phyloP scores from a whole-genome alignment of 768 basidiomycete species.

The Lactarius vividus region DNA sequence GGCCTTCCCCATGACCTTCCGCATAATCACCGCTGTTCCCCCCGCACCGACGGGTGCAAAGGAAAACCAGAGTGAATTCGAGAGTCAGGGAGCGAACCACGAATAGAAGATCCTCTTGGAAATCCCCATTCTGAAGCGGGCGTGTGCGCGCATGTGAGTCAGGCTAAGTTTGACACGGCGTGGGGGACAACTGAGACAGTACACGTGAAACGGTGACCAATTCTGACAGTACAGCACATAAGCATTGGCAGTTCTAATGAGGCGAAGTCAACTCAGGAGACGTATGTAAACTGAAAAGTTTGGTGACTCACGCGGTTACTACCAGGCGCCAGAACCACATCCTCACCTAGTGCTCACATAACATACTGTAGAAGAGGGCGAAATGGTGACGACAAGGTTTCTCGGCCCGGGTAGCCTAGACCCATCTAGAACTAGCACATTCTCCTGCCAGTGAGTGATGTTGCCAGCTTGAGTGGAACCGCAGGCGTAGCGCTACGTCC shows the following conservation, averaged over 20 bases:
- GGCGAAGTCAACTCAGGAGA: neutral
- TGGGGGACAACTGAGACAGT: neutral
- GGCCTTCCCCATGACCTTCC: constrained; percentile 1
- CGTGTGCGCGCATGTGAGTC: neutral
- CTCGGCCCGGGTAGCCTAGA: neutral
- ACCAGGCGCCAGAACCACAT: neutral
- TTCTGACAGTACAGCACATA: neutral
- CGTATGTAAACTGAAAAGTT: neutral
- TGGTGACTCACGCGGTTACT: neutral
- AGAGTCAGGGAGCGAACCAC: neutral
- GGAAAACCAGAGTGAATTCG: neutral
- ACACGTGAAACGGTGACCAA: neutral
- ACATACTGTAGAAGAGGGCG: neutral
- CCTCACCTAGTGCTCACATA: neutral
- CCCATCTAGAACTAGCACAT: neutral
- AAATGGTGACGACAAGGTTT: neutral
- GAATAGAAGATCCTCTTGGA: neutral
- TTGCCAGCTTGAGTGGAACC: neutral
- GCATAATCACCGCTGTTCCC: neutral
- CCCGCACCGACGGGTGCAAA: neutral
- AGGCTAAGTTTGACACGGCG: neutral
- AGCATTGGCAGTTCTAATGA: no score
- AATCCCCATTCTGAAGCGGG: neutral
- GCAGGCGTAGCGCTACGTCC: neutral
- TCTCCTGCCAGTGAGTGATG: neutral